Base-by-base conservation (phyloP, 2,329 filamentous ascomycete species). In the Fusarium aywerte region DNA sequence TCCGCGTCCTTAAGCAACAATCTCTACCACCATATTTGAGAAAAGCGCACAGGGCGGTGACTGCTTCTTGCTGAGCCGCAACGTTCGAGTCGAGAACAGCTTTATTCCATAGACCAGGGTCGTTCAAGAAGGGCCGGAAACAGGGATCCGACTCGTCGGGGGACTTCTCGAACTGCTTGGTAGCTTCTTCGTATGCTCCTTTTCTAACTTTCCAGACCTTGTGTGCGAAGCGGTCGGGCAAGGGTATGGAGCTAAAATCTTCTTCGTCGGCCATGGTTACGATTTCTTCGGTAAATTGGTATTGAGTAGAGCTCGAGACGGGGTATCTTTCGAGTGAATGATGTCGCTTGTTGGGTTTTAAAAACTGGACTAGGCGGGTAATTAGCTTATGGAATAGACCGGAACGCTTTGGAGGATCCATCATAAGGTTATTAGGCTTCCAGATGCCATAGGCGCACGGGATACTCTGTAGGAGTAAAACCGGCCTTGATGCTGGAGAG, bases 141-240 rank as follows among this genome's bases (percentile, higher is more conserved):
- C 90, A 90, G 13, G 93, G 89, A 76, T 96, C 92, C 71, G 89
- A 87, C 77, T 98, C 95, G 80, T 94, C 90, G 63, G 92, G 90
- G 7, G 94, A 93, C 59, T 87, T 83, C 76, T 93, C 90, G 78
- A 99, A 98, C 70, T 90, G 87, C 78, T 96, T 94, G 38, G 91
- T 88, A 20, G 93, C 94, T 70, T 96, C 93, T 84, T 99, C 96
- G 77, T 98, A 99, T 52, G 90, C 96, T 76, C 89, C 89, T 81
- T 99, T 99, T 75, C 96, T 88, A 39, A 97, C 94, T 85, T 99
- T 99, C 96, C 96, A 99, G 29, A 56, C 47, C 59, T 97, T 97
- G 83, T 97, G 93, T 54, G 87, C 83, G 80, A 94, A 96, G 76
- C 92, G 88, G 67, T 97, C 93, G 42, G 88, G 83, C 56, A 97